A percentile compares a stretch with the other conserved stretches of the same genome.
These are phyloP conservation scores for Fomitiporia mediterranea DNA, from an alignment of 1,284 basidiomycete genomes.

Conservation along the genomic window DNA sequence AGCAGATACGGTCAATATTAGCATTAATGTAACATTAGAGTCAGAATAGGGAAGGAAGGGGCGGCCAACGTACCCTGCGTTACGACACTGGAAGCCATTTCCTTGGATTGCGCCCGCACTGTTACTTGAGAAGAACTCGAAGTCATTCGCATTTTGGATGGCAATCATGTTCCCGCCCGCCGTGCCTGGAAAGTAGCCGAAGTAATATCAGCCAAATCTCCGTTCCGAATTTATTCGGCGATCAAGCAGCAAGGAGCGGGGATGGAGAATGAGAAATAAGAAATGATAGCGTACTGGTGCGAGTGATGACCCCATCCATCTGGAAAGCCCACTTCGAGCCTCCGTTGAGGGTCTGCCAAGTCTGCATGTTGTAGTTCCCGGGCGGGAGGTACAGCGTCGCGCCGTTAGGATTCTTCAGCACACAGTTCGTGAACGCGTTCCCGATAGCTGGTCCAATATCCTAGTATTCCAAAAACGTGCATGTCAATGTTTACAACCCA, in stretches of 20 bases:
- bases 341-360: conserved; percentile 23
- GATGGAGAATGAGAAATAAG: background rate
- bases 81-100: conserved; percentile 31
- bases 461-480: no score
- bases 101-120: conserved; percentile 34
- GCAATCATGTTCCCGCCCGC: conserved; percentile 32
- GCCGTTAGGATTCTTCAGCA: conserved; percentile 20
- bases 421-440: conserved; percentile 29
- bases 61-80: conserved; percentile 27
- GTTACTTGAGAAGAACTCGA: conserved; percentile 35
- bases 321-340: conserved; percentile 27
- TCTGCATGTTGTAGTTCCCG: conserved; percentile 25
- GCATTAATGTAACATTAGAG: background rate
- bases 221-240: no score
- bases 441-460: conserved; percentile 34
- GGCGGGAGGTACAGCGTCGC: conserved; percentile 24
- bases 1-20: background rate
- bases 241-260: no score
- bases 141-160: conserved; percentile 33
- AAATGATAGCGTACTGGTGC: conserved; percentile 13
- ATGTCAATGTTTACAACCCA: no score
- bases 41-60: no score
- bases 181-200: conserved; percentile 24
- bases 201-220: background rate
- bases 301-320: conserved; percentile 27